Evolutionary conservation across 225 moss, liverwort and hornwort species (phyloP), one percentile per base, ranked within the genome.

Genomic region (Climacium dendroides): DNA sequence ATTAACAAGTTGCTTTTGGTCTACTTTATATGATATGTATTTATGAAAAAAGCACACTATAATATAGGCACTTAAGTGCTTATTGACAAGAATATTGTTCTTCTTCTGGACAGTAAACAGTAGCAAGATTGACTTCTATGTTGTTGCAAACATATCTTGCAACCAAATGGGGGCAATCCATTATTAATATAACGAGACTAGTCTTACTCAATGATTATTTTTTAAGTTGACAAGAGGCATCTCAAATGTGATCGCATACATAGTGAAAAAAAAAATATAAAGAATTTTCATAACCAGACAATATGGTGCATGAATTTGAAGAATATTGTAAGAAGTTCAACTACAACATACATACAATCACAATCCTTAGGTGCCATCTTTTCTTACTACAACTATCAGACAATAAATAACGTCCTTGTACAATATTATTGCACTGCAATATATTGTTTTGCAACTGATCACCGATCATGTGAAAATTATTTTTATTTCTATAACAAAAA

Each of bases 101-200:
- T 76, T 32, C 80, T 86, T 88, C 88, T 80, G 94, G 94, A 88
- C 95, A 97, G 88, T 95, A 97, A 59, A 94, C 91, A 64, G 94
- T 95, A 85, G 77, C 86, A 81, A 94, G 85, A 90, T 94, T 82
- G 47, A 95, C 81, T 58, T 92, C 92, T 94, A 92, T 94, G 85
- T 95, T 93, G 83, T 75, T 95, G 92, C 96, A 97, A 37, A 96
- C 95, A 90, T 95, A 92, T 59, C 97, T 95, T 95, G 92, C 72
- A 74, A 79, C 35, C 85, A 15, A 59, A 65, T 77, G 85, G 61
- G 52, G 37, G 50, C 87, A 69, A 82, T 58, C 50, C 77, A 19
- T 50, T 62, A 71, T 64, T 55, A 77, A 72, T 37, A 45, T 47
- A 37, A 83, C 35, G 64, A 83, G 59, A 78, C 70, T 85, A 55